phyloP scores from a whole-genome alignment of 306 rosid genomes.

The Vicia villosa region DNA sequence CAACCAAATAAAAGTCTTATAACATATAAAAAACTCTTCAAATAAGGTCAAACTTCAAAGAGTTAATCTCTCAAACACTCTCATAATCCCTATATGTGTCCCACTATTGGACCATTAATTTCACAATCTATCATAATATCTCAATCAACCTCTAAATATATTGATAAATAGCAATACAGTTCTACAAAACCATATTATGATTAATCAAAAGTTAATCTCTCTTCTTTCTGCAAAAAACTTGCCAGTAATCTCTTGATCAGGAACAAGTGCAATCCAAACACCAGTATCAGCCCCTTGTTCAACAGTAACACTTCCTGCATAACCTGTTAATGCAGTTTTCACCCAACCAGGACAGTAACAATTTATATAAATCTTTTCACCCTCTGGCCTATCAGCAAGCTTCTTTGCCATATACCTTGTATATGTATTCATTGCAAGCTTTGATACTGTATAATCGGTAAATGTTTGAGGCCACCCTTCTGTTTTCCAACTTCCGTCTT shows the following conservation, averaged over 20 bases:
- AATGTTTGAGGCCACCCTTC: conserved; percentile 76
- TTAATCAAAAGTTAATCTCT: conserved; percentile 68
- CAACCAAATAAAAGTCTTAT: background rate
- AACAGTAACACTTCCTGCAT: conserved; percentile 69
- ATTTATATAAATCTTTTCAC: conserved; percentile 72
- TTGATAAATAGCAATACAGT: background rate
- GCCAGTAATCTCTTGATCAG: conserved; percentile 80
- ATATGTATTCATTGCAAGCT: conserved; percentile 77
- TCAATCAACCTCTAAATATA: background rate
- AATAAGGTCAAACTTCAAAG: conserved; percentile 3
- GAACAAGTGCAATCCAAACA: conserved; percentile 89
- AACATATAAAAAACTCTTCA: background rate
- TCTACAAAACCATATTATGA: background rate
- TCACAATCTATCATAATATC: conserved; percentile 20
- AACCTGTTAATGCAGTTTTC: conserved; percentile 87
- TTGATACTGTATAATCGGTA: conserved; percentile 80
- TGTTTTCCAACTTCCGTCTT: conserved; percentile 77
- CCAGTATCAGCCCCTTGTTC: conserved; percentile 96
- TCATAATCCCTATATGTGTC: background rate
- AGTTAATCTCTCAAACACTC: conserved; percentile 11
- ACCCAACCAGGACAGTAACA: conserved; percentile 97
- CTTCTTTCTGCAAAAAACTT: conserved; percentile 90
- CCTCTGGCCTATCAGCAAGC: conserved; percentile 64
- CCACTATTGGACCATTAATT: background rate
- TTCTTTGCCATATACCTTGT: conserved; percentile 71